Evolutionary conservation across 148 eudicot genomes (phyloP).

Genomic region (Vaccinium darrowii): DNA sequence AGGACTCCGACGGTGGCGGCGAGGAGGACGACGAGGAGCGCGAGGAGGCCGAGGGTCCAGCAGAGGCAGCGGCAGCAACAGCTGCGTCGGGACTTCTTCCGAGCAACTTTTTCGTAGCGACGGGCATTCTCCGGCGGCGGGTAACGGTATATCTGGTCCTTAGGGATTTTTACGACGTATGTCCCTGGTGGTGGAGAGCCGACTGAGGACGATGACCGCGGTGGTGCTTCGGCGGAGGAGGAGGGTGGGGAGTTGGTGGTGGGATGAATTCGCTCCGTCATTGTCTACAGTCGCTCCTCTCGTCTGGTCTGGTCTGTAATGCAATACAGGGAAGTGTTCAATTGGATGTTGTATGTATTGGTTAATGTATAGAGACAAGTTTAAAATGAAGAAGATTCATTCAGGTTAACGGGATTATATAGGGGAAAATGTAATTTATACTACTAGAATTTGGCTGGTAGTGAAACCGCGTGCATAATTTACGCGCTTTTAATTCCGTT

Average conservation of each 20-base stretch:
- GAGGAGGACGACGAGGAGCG: slow-evolving; percentile 40
- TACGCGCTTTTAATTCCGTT: background rate
- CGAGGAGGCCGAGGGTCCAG: slow-evolving; percentile 29
- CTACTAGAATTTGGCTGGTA: background rate
- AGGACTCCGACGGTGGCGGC: slow-evolving; percentile 48
- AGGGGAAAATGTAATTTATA: too few relatives aligned
- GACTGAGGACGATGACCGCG: background rate
- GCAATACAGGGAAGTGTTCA: background rate
- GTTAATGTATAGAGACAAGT: too few relatives aligned
- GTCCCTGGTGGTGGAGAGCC: slow-evolving; percentile 53
- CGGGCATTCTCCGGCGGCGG: slow-evolving; percentile 81
- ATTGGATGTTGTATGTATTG: too few relatives aligned
- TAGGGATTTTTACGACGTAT: slow-evolving; percentile 73
- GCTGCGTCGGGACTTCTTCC: slow-evolving; percentile 23
- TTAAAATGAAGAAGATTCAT: too few relatives aligned
- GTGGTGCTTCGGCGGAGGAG: slow-evolving; percentile 12
- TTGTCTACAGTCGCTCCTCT: background rate
- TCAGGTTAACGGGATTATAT: too few relatives aligned
- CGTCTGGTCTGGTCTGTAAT: background rate
- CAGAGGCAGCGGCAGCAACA: slow-evolving; percentile 48
- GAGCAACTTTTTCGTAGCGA: slow-evolving; percentile 38
- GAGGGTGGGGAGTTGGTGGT: slow-evolving; percentile 22
- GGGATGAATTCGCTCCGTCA: background rate
- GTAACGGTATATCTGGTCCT: slow-evolving; percentile 68
- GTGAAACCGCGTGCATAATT: background rate